phyloP scores from a whole-genome alignment of 73 alveolate genomes.

The Urostyla sp. region DNA sequence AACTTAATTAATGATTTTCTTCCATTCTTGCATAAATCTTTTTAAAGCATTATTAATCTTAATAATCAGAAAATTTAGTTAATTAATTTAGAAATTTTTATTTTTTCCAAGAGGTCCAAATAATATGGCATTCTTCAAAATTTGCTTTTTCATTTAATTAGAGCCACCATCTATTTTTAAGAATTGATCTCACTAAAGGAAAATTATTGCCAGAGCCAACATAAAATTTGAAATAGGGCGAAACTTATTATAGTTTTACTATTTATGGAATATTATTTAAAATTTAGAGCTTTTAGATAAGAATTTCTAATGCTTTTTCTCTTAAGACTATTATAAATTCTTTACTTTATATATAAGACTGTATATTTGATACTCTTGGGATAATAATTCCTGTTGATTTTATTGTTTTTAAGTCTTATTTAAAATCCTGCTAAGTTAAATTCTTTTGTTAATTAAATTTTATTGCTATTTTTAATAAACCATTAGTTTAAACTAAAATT shows the following conservation, averaged over 20 bases:
- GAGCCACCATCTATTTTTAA: conserved; percentile 58
- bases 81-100: background rate
- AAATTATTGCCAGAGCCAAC: conserved; percentile 57
- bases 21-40: conserved; percentile 48
- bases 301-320: conserved; percentile 9
- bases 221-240: conserved; percentile 39
- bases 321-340: background rate
- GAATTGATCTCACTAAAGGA: conserved; percentile 46
- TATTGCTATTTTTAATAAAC: background rate
- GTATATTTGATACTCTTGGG: background rate
- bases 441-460: background rate
- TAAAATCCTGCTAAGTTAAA: background rate
- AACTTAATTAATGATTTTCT: conserved; percentile 26
- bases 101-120: conserved; percentile 54
- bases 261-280: conserved; percentile 1
- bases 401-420: background rate
- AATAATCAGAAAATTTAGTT: background rate
- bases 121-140: conserved; percentile 19
- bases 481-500: background rate
- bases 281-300: background rate
- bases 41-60: conserved; percentile 5
- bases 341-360: background rate
- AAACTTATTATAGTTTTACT: background rate
- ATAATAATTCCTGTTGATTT: background rate
- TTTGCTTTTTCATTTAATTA: conserved; percentile 12